Percentiles rank a stretch among this genome's conserved stretches.
phyloP scores from a whole-genome alignment of 805 yeast genomes.

The Starmerella stellata region DNA sequence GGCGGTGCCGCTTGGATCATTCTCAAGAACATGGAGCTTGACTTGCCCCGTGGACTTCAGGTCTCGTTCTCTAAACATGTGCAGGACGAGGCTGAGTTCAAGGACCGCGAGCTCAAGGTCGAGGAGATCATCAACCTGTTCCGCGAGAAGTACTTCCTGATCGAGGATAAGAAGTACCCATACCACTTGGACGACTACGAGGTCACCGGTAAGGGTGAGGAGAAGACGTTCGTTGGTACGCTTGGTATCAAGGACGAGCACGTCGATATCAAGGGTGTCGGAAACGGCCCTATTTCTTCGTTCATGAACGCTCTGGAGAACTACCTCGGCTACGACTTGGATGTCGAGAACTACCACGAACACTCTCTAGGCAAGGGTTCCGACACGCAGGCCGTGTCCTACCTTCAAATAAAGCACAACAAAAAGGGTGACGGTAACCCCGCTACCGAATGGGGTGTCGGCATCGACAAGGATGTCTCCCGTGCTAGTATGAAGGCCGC shows the following conservation, averaged over 20 bases:
- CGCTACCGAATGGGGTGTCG: constrained; percentile 65
- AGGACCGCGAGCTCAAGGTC: constrained; percentile 53
- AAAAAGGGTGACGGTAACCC: constrained; percentile 22
- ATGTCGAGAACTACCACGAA: constrained; percentile 56
- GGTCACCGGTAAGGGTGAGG: constrained; percentile 32
- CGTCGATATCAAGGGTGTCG: constrained; percentile 36
- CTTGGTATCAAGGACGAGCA: constrained; percentile 27
- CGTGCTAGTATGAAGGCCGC: constrained; percentile 53
- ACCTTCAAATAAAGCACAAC: constrained; percentile 40
- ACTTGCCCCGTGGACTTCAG: constrained; percentile 66
- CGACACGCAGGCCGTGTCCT: constrained; percentile 58
- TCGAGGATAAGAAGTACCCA: constrained; percentile 25
- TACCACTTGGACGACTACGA: constrained; percentile 28
- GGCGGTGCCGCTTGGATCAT: constrained; percentile 86
- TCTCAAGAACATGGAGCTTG: constrained; percentile 54
- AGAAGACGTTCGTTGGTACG: constrained; percentile 15
- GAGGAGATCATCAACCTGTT: constrained; percentile 49
- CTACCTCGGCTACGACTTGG: constrained; percentile 32
- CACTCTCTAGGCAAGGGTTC: constrained; percentile 66
- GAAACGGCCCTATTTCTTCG: constrained; percentile 74
- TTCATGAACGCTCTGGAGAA: constrained; percentile 42
- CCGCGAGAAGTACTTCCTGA: constrained; percentile 37
- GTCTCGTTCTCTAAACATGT: constrained; percentile 56
- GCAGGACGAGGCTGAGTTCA: constrained; percentile 47
- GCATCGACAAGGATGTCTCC: constrained; percentile 76